Evolutionary conservation across 371 early-diverging fungal genomes (phyloP), one percentile per base, ranked within the genome.

Genomic region (Mucor lusitanicus): DNA sequence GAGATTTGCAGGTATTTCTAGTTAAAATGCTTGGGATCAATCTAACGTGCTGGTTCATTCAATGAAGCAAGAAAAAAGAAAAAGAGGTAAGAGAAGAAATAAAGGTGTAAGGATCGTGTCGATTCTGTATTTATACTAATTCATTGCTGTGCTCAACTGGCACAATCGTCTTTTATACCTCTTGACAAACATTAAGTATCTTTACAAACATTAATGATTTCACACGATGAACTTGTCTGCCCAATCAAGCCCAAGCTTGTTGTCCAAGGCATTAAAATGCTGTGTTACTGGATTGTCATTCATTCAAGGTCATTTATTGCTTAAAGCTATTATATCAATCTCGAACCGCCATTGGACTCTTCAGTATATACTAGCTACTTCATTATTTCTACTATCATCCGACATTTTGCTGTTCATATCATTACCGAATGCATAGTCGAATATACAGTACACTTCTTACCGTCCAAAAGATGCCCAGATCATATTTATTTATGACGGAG

Each of bases 111-210:
- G 11, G 39, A 37, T 56, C 17, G 57, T 12, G 5, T 30, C 30
- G 6, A 30, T 6, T 30, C 59, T 23, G 59, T 63, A 39, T 63
- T 56, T 56, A 56, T 56, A 56, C 30, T 33, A 53, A 53, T 13
- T 40, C 40, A 40, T 40, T 17, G 39, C 37, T 30, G 28, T 44
- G 39, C 44, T 32, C 6, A 15, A 33, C 17, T 32, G 7, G 25
- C 19, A 15, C 32, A n/a, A 19, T 30, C 21, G 32, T 33, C n/a
- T 56, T 32, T 56, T 56, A 56, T 56, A 56, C 56, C 56, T 32
- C 28, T 56, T 56, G 17, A 56, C 30, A 56, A 56, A 56, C 56
- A 56, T 30, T 56, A 33, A 56, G 56, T 56, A 56, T 56, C n/a
- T 56, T 56, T 56, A 2, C 30, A 33, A 32, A 15, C 32, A 56